Percentiles rank a stretch among this genome's conserved stretches.
Evolutionary conservation across 257 asterid genomes (phyloP).

Genomic region (Solanum tarijense): DNA sequence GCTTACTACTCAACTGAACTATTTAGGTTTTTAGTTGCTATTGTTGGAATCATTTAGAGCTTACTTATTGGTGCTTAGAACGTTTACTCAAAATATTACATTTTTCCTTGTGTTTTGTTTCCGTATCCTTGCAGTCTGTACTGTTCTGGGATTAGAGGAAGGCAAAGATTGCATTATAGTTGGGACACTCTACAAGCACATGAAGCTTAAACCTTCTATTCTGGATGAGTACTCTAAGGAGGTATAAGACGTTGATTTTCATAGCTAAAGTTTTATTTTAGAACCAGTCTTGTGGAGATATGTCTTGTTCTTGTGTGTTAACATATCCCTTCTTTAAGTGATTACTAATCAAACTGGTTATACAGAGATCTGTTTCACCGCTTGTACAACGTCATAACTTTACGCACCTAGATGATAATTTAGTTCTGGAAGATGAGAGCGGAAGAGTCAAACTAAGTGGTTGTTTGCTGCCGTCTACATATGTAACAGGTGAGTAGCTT

Average conservation of each 20-base stretch:
- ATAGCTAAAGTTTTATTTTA: neutral
- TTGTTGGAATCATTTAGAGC: neutral
- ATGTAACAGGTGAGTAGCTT: slow-evolving; percentile 63
- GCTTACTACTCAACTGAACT: neutral
- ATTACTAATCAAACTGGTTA: slow-evolving; percentile 1
- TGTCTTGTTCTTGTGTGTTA: neutral
- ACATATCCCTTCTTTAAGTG: neutral
- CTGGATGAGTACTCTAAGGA: slow-evolving; percentile 96
- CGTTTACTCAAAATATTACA: neutral
- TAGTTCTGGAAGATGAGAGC: slow-evolving; percentile 88
- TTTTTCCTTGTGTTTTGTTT: neutral
- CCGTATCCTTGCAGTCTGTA: slow-evolving; percentile 52
- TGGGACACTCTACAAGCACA: slow-evolving; percentile 87
- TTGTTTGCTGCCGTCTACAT: slow-evolving; percentile 48
- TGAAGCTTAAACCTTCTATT: slow-evolving; percentile 86
- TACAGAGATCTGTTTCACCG: slow-evolving; percentile 70
- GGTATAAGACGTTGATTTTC: slow-evolving; percentile 30
- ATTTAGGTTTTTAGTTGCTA: neutral
- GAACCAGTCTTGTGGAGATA: neutral
- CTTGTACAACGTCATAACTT: slow-evolving; percentile 70
- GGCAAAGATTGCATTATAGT: slow-evolving; percentile 79
- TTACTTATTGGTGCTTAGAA: neutral
- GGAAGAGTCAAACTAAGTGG: slow-evolving; percentile 92
- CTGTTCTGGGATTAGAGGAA: slow-evolving; percentile 72
- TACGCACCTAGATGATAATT: slow-evolving; percentile 60